Evolutionary conservation across 2,329 filamentous ascomycete genomes (phyloP), one percentile per base, ranked within the genome.

Genomic region (Sclerotinia subarctica): DNA sequence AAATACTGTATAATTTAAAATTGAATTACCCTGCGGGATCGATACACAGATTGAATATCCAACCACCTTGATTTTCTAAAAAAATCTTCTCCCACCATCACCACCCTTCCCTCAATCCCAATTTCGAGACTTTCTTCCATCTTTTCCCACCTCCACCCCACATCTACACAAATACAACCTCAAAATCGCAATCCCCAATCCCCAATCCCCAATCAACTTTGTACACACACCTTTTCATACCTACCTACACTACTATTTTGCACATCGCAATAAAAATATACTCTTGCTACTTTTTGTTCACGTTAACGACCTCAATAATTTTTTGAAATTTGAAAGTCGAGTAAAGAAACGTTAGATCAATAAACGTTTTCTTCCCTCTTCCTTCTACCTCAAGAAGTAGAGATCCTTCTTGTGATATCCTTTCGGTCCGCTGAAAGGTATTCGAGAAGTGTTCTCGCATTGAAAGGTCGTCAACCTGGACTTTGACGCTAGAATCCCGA

Each of bases 401-500:
- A 84, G 86, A 84, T 82, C 84, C 82, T 81, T 81, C 88, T 88
- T 85, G 88, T 88, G 82, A 86, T 85, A 84, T 88, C 86, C 86
- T 88, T 88, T 88, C 86, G 86, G 81, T 80, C 81, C 72, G 71
- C 84, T 81, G 83, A 83, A 83, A 83, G 83, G 83, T 80, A 81
- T 88, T 88, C 86, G 87, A 92, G 89, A 89, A 88, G 85, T 86
- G 87, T 83, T 70, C 82, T 82, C 80, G 82, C 88, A 84, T 83
- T 82, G 81, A 80, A 83, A 88, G 91, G 89, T 90, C 90, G 92
- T 85, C 92, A 97, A 93, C 86, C 94, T 97, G 94, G 94, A 97
- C 92, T 97, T 96, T 95, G 94, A 97, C 91, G 93, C 94, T 85
- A 92, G 93, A 84, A 92, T 97, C 84, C 93, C 94, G 87, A 95